Base-by-base conservation (phyloP, 495 filamentous ascomycete species). In the Penicillium canescens region DNA sequence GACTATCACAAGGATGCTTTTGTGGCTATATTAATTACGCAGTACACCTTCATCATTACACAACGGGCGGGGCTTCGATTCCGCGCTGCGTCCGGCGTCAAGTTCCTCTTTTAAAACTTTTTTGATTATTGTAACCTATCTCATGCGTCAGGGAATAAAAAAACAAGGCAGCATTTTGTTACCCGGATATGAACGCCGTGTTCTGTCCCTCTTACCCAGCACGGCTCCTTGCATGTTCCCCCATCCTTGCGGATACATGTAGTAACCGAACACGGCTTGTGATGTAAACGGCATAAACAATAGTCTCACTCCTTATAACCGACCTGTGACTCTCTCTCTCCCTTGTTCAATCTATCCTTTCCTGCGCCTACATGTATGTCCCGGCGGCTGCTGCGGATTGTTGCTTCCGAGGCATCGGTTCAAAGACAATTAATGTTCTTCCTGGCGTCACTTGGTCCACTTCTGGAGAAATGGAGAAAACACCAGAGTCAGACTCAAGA, bases 171-270 rank as follows among this genome's bases (percentile, higher is more conserved):
- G 2, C 31, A 44, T 21, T 14, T 45, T 54, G 48, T 51, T 26
- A 18, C 18, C 18, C 48, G 50, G 50, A 42, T 56, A 18, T 42
- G 18, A 52, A 35, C 14, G 37, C 50, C 53, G 46, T 42, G 51
- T 54, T 41, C 42, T 46, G 41, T 52, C 18, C 21, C 34, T 42
- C 45, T 46, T 57, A 52, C 54, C 56, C 38, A 51, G 50, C 50
- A 45, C 44, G 56, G 59, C 62, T 63, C 62, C 62, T 65, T 65
- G 62, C 62, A 63, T 57, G 21, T 48, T 42, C 28, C 47, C 48
- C 49, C 46, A 50, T 65, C 59, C 55, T 59, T 62, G 52, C 59
- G 52, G 61, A 37, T 13, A 11, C 14, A 21, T 26, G 8, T 24
- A 31, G 28, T 7, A 31, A 31, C 24, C 16, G 37, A 50, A 36